These are phyloP conservation scores for Bipolaris sorokiniana DNA, from an alignment of 2,329 filamentous ascomycete genomes.

Conservation along the genomic window DNA sequence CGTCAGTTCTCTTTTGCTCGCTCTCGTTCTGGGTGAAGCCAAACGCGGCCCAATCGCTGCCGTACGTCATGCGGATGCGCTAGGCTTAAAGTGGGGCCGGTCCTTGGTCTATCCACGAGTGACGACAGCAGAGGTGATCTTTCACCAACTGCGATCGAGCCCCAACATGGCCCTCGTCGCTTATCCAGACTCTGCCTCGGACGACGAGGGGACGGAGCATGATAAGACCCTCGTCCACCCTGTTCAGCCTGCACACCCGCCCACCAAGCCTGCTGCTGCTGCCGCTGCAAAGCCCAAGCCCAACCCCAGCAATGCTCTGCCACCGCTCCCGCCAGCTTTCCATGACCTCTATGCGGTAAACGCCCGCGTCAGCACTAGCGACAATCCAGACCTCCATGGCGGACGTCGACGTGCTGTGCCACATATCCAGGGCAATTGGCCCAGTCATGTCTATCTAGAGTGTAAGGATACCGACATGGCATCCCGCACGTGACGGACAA, in stretches of 20 bases:
- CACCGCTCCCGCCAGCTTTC: constrained; percentile 79
- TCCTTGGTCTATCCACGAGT: constrained; percentile 21
- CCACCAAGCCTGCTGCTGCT: constrained; percentile 18
- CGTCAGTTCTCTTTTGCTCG: constrained; percentile 14
- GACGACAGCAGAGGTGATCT: constrained; percentile 27
- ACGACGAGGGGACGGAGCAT: constrained; percentile 41
- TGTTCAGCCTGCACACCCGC: no score
- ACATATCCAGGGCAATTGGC: constrained; percentile 90
- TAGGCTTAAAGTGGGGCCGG: constrained; percentile 27
- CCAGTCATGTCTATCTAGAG: constrained; percentile 89
- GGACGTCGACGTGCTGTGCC: constrained; percentile 82
- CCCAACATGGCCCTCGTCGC: constrained; percentile 41
- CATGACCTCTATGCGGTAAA: constrained; percentile 88
- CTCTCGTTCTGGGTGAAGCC: constrained; percentile 14
- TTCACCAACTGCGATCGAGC: constrained; percentile 22
- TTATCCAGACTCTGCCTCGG: constrained; percentile 63
- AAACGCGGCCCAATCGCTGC: constrained; percentile 18
- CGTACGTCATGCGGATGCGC: constrained; percentile 40
- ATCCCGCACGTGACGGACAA: constrained; percentile 17
- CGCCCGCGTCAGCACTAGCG: constrained; percentile 75
- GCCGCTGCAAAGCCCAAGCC: constrained; percentile 33
- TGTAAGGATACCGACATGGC: constrained; percentile 65
- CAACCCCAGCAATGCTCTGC: constrained; percentile 56
- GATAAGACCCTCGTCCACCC: constrained; percentile 20
- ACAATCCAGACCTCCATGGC: constrained; percentile 84